Evolutionary conservation across 2,329 filamentous ascomycete genomes (phyloP).

Genomic region (Neonectria coccinea): DNA sequence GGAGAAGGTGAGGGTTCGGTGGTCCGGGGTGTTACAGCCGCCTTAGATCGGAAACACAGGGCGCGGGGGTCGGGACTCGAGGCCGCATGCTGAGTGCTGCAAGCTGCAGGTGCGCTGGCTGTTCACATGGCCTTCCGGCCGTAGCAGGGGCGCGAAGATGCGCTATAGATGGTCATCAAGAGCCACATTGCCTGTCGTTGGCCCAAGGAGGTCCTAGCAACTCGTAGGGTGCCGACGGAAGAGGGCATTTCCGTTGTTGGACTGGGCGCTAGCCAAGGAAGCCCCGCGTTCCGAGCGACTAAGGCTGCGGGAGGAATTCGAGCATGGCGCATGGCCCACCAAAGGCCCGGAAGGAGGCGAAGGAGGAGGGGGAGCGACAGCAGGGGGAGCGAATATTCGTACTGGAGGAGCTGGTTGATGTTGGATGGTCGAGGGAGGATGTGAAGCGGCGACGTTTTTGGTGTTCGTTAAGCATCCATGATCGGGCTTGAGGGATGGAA

Average conservation of each 20-base stretch:
- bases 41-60: conserved; percentile 1
- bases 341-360: neutral
- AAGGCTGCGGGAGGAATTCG: conserved; percentile 31
- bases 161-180: conserved; percentile 27
- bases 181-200: conserved; percentile 25
- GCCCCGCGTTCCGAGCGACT: conserved; percentile 40
- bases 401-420: neutral
- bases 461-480: neutral
- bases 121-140: conserved; percentile 8
- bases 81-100: neutral
- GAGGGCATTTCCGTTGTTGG: conserved; percentile 38
- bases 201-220: conserved; percentile 26
- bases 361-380: conserved; percentile 3
- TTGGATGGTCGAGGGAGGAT: neutral
- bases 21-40: conserved; percentile 1
- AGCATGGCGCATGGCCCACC: conserved; percentile 16
- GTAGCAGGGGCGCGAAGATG: conserved; percentile 7
- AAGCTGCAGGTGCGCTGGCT: neutral
- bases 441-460: neutral
- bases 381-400: neutral
- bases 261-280: conserved; percentile 43
- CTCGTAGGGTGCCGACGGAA: conserved; percentile 37
- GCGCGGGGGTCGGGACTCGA: neutral
- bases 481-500: neutral
- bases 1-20: neutral